Percentiles rank a stretch among this genome's conserved stretches.
Conservation (phyloP, 208 protist genomes). For the Leptomonas seymouri region DNA sequence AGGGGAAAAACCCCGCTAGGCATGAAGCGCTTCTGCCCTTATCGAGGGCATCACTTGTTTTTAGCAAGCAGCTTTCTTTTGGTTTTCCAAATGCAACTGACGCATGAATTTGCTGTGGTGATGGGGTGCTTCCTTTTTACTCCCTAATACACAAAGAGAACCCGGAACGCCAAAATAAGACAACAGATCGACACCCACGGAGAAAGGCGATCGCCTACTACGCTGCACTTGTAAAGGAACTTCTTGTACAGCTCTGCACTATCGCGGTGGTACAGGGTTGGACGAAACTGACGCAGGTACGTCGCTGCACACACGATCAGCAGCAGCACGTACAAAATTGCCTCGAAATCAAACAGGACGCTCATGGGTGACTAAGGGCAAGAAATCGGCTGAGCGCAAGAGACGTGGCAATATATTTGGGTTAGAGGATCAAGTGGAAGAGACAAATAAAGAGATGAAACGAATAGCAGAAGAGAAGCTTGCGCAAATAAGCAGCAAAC, state of each 20-base stretch:
- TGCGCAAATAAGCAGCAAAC: neutral
- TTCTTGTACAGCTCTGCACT: slow-evolving; percentile 83
- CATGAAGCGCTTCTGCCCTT: too few species aligned
- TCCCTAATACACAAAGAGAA: slow-evolving; percentile 78
- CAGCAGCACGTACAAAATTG: slow-evolving; percentile 82
- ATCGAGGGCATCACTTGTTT: too few species aligned
- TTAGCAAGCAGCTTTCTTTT: too few species aligned
- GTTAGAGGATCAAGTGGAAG: slow-evolving; percentile 17
- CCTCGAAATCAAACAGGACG: slow-evolving; percentile 90
- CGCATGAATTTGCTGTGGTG: neutral
- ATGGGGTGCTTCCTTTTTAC: neutral
- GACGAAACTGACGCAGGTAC: slow-evolving; percentile 88
- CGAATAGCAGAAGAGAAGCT: neutral
- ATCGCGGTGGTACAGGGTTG: slow-evolving; percentile 88
- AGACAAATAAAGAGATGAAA: neutral
- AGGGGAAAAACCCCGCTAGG: too few species aligned
- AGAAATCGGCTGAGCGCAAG: neutral
- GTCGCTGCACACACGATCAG: slow-evolving; percentile 90
- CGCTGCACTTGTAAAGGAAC: slow-evolving; percentile 93
- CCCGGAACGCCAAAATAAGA: slow-evolving; percentile 72
- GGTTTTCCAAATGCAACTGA: too few species aligned
- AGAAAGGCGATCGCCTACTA: slow-evolving; percentile 90
- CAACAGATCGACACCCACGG: slow-evolving; percentile 81
- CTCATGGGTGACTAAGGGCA: slow-evolving; percentile 53
- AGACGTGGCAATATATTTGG: neutral